These are phyloP conservation scores for Calonectria pseudoreteaudii DNA, from an alignment of 2,329 filamentous ascomycete genomes.

Conservation along the genomic window DNA sequence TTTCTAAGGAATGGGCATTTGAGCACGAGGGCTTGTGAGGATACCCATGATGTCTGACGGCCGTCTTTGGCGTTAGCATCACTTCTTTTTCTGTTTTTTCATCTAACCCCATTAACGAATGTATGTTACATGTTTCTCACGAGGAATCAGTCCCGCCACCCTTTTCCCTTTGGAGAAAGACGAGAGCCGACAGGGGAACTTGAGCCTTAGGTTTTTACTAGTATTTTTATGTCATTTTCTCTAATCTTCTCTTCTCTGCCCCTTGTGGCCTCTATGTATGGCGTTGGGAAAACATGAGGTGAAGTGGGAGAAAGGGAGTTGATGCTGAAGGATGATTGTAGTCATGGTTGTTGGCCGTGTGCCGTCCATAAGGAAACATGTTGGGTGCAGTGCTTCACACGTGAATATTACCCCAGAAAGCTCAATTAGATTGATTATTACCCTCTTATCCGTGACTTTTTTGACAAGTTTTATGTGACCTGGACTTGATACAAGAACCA, in stretches of 20 bases:
- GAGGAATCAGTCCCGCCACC: slow-evolving; percentile 31
- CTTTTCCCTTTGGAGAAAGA: slow-evolving; percentile 25
- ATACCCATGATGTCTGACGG: slow-evolving; percentile 23
- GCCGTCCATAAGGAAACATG: neutral
- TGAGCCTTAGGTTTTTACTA: slow-evolving; percentile 15
- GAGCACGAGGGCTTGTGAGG: slow-evolving; percentile 22
- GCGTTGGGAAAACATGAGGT: slow-evolving; percentile 24
- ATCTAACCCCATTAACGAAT: slow-evolving; percentile 24
- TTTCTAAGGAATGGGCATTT: slow-evolving; percentile 49
- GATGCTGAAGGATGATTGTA: slow-evolving; percentile 15
- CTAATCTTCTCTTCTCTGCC: neutral
- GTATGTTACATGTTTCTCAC: slow-evolving; percentile 48
- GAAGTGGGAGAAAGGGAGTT: slow-evolving; percentile 10
- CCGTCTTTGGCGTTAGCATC: slow-evolving; percentile 12
- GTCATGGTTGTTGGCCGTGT: neutral
- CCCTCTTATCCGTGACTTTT: neutral
- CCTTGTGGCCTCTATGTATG: slow-evolving; percentile 23
- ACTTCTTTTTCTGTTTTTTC: slow-evolving; percentile 16
- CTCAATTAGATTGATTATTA: slow-evolving; percentile 24
- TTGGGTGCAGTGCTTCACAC: neutral
- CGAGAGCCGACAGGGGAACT: slow-evolving; percentile 7
- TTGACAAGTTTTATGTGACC: neutral
- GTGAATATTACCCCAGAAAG: slow-evolving; percentile 23
- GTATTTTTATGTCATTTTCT: slow-evolving; percentile 24
- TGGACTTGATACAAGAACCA: neutral